phyloP scores from a whole-genome alignment of 768 basidiomycete species.

The Auricularia cornea region DNA sequence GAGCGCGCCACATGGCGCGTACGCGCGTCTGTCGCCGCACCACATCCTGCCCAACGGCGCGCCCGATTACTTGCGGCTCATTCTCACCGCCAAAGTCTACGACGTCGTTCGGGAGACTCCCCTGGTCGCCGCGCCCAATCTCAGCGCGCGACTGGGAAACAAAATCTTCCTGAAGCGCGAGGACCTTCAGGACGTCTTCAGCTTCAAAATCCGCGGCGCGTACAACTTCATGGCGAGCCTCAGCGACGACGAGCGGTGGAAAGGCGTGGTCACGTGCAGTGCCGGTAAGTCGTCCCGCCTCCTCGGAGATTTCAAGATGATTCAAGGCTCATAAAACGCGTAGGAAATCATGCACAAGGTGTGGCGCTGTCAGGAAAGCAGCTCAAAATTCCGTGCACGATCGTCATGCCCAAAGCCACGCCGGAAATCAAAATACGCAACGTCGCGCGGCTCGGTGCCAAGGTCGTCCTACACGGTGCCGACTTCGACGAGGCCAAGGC shows the following conservation, averaged over 20 bases:
- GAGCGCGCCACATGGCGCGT: constrained; percentile 20
- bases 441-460: constrained; percentile 89
- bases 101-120: constrained; percentile 86
- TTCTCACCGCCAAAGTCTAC: constrained; percentile 85
- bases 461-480: constrained; percentile 81
- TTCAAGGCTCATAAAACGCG: constrained; percentile 4
- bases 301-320: constrained; percentile 1
- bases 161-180: constrained; percentile 96
- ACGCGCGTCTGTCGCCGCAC: constrained; percentile 61
- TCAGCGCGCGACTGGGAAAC: constrained; percentile 83
- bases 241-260: constrained; percentile 84
- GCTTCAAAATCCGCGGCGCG: constrained; percentile 97
- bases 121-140: constrained; percentile 74
- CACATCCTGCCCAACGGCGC: constrained; percentile 54
- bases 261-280: constrained; percentile 95
- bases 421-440: constrained; percentile 95
- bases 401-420: constrained; percentile 94
- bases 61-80: constrained; percentile 84
- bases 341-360: constrained; percentile 98
- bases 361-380: constrained; percentile 90
- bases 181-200: constrained; percentile 95
- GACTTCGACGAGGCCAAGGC: constrained; percentile 97
- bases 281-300: constrained; percentile 65
- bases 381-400: constrained; percentile 90
- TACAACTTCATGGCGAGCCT: constrained; percentile 97